Evolutionary conservation across 1,139 yeast species (phyloP).

Genomic region (Hansenula lynferdii): DNA sequence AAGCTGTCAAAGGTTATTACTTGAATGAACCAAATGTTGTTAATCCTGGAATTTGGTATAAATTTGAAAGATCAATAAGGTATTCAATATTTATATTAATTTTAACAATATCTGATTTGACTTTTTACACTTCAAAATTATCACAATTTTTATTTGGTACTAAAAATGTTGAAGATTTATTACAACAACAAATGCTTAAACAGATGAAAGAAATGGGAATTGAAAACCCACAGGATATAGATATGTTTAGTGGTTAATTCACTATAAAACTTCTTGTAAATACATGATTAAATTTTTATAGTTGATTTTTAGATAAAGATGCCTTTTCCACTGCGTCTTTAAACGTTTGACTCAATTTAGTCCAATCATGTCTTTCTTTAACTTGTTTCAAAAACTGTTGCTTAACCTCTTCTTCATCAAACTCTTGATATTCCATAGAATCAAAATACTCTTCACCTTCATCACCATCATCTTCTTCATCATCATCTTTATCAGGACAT

Average conservation of each 20-base stretch:
- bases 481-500: too few species aligned
- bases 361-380: too few species aligned
- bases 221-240: conserved; percentile 23
- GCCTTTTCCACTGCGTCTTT: too few species aligned
- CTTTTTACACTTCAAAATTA: conserved; percentile 37
- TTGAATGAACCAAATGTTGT: conserved; percentile 13
- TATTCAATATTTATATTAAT: conserved; percentile 33
- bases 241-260: conserved; percentile 14
- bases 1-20: conserved; percentile 34
- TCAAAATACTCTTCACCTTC: too few species aligned
- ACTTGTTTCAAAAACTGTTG: too few species aligned
- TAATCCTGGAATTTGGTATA: conserved; percentile 1
- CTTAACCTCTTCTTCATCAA: too few species aligned
- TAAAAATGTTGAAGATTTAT: conserved; percentile 42
- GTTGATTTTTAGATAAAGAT: too few species aligned
- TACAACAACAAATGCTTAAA: conserved; percentile 39
- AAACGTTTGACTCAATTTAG: too few species aligned
- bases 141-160: conserved; percentile 33
- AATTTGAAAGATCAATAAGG: conserved; percentile 12
- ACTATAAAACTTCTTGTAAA: too few species aligned
- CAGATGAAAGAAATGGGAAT: conserved; percentile 40
- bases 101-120: conserved; percentile 38
- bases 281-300: too few species aligned
- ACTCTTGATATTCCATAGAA: too few species aligned
- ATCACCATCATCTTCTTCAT: too few species aligned